Evolutionary conservation across 1,139 yeast genomes (phyloP).

Genomic region (Diutina neorugosa): DNA sequence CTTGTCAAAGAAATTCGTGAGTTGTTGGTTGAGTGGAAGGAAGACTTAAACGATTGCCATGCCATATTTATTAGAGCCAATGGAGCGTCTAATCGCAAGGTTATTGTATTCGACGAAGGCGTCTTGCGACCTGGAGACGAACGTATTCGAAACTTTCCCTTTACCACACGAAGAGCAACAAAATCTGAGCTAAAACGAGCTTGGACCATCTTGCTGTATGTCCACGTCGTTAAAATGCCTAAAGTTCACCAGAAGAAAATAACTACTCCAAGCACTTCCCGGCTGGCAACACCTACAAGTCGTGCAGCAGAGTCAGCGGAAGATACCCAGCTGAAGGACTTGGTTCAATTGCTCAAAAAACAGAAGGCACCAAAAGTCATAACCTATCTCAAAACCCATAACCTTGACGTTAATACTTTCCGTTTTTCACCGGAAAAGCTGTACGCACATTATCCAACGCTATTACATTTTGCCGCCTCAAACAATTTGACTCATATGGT

Average conservation of each 20-base stretch:
- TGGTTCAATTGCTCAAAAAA: constrained; percentile 49
- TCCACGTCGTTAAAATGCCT: constrained; percentile 47
- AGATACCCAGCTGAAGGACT: constrained; percentile 44
- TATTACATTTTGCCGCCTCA: constrained; percentile 69
- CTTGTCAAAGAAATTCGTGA: constrained; percentile 66
- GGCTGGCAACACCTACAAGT: constrained; percentile 5
- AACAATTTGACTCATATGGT: constrained; percentile 60
- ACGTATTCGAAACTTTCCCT: constrained; percentile 63
- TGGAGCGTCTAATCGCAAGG: constrained; percentile 56
- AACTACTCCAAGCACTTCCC: neutral
- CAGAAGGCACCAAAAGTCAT: constrained; percentile 71
- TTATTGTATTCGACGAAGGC: constrained; percentile 52
- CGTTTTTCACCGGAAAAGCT: constrained; percentile 40
- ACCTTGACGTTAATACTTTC: constrained; percentile 31
- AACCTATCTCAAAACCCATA: constrained; percentile 47
- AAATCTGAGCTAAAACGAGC: constrained; percentile 69
- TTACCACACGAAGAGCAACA: constrained; percentile 85
- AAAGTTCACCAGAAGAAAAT: constrained; percentile 15
- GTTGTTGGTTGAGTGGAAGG: constrained; percentile 53
- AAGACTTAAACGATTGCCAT: constrained; percentile 44
- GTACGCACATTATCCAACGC: constrained; percentile 52
- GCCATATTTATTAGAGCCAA: constrained; percentile 77
- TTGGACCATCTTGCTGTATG: constrained; percentile 68
- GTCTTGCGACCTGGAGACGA: constrained; percentile 35
- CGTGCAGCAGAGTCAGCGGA: constrained; percentile 15